Percentiles rank a stretch among this genome's conserved stretches.
Evolutionary conservation across 139 green algal genomes (phyloP).

Genomic region (Haematococcus lacustris): DNA sequence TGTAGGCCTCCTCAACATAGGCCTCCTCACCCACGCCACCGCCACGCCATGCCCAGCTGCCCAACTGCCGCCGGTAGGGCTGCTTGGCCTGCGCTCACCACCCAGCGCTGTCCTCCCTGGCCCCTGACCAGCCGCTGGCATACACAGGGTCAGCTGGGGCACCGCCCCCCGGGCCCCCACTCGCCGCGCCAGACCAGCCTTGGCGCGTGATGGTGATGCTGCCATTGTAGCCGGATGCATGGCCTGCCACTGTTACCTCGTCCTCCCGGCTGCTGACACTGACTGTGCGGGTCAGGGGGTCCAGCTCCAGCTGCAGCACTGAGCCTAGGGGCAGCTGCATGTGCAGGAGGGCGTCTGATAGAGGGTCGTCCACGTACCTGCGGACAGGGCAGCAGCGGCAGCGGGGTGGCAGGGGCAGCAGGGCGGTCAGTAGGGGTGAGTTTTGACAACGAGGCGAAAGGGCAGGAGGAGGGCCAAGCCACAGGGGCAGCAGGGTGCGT

Average conservation of each 20-base stretch:
- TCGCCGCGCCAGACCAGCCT: not conserved
- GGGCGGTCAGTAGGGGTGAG: too few relatives aligned
- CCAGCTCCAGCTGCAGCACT: constrained; percentile 13
- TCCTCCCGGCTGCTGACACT: too few relatives aligned
- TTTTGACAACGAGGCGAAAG: too few relatives aligned
- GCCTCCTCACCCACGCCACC: not conserved
- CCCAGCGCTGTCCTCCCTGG: not conserved
- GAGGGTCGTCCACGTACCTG: constrained; percentile 39
- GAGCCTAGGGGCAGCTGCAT: constrained; percentile 29
- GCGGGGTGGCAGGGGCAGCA: too few relatives aligned
- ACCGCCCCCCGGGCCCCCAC: too few relatives aligned
- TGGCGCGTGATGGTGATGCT: not conserved
- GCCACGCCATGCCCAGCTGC: not conserved
- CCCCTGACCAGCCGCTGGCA: not conserved
- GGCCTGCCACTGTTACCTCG: constrained; percentile 9
- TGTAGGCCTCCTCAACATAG: too few relatives aligned
- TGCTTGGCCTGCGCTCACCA: not conserved
- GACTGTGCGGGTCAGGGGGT: constrained; percentile 14
- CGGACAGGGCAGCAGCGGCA: too few relatives aligned
- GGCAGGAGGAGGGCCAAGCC: too few relatives aligned
- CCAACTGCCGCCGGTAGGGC: too few relatives aligned
- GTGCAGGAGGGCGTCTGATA: constrained; percentile 56
- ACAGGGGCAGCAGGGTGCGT: too few relatives aligned
- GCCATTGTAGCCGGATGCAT: not conserved
- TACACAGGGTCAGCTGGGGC: too few relatives aligned